phyloP scores from a whole-genome alignment of 306 rosid genomes.

The Vigna mungo region DNA sequence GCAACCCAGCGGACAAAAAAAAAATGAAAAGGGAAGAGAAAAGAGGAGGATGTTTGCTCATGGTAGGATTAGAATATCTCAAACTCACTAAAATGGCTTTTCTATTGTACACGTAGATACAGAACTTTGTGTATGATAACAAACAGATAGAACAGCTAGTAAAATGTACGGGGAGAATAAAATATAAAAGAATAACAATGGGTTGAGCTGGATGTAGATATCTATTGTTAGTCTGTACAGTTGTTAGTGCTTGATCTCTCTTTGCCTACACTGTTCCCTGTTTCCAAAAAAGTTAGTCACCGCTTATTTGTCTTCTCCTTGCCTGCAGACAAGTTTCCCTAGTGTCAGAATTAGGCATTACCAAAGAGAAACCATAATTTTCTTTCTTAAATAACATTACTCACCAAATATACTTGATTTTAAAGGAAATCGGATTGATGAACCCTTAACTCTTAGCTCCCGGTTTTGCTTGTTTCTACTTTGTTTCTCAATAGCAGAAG shows the following conservation, averaged over 20 bases:
- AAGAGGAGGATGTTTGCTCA: not conserved
- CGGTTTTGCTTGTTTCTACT: constrained; percentile 64
- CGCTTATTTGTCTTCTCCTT: constrained; percentile 73
- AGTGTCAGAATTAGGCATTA: constrained; percentile 44
- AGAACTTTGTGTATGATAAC: constrained; percentile 29
- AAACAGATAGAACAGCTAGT: constrained; percentile 25
- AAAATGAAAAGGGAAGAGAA: not conserved
- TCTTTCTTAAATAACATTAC: constrained; percentile 42
- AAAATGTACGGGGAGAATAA: constrained; percentile 27
- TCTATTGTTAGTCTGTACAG: constrained; percentile 55
- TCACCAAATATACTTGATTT: constrained; percentile 82
- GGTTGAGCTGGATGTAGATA: constrained; percentile 35
- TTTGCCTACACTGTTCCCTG: not conserved
- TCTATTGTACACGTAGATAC: constrained; percentile 27
- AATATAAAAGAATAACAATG: constrained; percentile 42
- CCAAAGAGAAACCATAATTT: not conserved
- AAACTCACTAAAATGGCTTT: constrained; percentile 23
- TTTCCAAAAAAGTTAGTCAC: constrained; percentile 45
- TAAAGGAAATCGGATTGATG: constrained; percentile 75
- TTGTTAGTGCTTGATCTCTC: constrained; percentile 47
- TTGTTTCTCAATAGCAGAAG: constrained; percentile 54
- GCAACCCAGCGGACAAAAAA: not conserved
- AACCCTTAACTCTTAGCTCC: constrained; percentile 82
- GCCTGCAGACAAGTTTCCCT: constrained; percentile 52
- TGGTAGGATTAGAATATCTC: constrained; percentile 12